Base-by-base conservation (phyloP, 768 basidiomycete species). In the Calvatia gigantea region DNA sequence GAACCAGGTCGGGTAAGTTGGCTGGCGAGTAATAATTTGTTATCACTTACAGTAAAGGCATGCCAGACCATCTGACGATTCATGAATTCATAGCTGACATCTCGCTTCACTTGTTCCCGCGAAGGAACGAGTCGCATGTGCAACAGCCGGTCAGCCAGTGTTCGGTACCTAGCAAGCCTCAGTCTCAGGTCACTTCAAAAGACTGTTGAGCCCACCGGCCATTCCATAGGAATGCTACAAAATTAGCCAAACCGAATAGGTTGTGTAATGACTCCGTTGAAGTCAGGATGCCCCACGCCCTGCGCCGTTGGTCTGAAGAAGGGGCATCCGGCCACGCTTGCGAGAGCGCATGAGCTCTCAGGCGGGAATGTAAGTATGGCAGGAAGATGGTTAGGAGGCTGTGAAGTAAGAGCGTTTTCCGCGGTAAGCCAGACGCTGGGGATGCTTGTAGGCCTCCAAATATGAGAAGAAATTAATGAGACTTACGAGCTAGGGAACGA, bases 21-120 rank as follows among this genome's bases (percentile, higher is more conserved):
- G n/a, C n/a, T 7, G 2, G 46, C 29, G 29, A 31, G 28, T 19
- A 14, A 44, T 31, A 38, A 39, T 19, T 32, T 23, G 21, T 21
- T 21, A 21, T 33, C 21, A 72, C 91, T 52, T 65, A 96, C 96
- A 6, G 97, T 98, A 69, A 98, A 96, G 0, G 94, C 91, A 66
- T 95, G 92, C 97, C 97, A 99, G 52, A 99, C 97, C 82, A 99
- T 91, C 69, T 98, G 96, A 61, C 97, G 89, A 64, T 98, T 98
- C 92, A 98, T 96, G 65, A 94, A 98, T 65, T 98, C 97, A 70
- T 97, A 99, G 65, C 91, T 96, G 48, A 98, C 90, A 62, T 95
- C 87, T 15, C 90, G 83, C 58, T 83, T 85, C 32, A 86, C 78
- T 31, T 87, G 79, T 38, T 78, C 73, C 29, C 84, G 81, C 0